phyloP scores from a whole-genome alignment of 1,284 basidiomycete genomes.

The Cryptococcus wingfieldii region DNA sequence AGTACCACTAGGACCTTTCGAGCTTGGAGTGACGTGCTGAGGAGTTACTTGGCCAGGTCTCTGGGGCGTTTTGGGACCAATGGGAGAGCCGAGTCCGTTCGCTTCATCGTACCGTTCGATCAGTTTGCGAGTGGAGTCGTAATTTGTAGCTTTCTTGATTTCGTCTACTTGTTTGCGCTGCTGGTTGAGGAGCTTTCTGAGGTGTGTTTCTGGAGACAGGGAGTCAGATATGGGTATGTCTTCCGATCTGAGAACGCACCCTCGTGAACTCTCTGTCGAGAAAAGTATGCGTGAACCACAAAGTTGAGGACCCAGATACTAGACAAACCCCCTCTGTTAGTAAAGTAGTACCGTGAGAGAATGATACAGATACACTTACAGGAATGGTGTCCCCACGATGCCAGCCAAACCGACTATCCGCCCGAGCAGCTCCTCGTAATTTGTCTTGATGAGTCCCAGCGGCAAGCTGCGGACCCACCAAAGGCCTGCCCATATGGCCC shows the following conservation, averaged over 20 bases:
- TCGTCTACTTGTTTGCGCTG: slow-evolving; percentile 88
- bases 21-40: background rate
- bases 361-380: slow-evolving; percentile 56
- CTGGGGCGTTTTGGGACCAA: slow-evolving; percentile 11
- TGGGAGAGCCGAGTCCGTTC: slow-evolving; percentile 15
- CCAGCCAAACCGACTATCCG: slow-evolving; percentile 54
- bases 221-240: background rate
- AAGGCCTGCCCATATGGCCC: slow-evolving; percentile 71
- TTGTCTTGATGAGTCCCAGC: slow-evolving; percentile 42
- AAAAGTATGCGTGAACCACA: slow-evolving; percentile 82
- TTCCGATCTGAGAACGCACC: slow-evolving; percentile 55
- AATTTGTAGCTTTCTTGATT: slow-evolving; percentile 96
- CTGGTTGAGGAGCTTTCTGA: slow-evolving; percentile 69
- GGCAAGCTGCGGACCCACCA: slow-evolving; percentile 75
- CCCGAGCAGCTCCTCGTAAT: slow-evolving; percentile 48
- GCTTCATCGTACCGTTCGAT: slow-evolving; percentile 84
- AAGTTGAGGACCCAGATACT: slow-evolving; percentile 79
- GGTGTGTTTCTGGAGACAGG: slow-evolving; percentile 62
- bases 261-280: slow-evolving; percentile 75
- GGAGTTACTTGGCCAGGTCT: slow-evolving; percentile 6
- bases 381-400: slow-evolving; percentile 68
- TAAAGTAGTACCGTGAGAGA: background rate
- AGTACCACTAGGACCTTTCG: slow-evolving; percentile 19
- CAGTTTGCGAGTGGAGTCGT: slow-evolving; percentile 82
- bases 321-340: slow-evolving; percentile 1